A percentile compares a stretch with the other conserved stretches of the same genome.
Evolutionary conservation across 305 asterid species (phyloP).

Genomic region (Fraxinus dipetala): DNA sequence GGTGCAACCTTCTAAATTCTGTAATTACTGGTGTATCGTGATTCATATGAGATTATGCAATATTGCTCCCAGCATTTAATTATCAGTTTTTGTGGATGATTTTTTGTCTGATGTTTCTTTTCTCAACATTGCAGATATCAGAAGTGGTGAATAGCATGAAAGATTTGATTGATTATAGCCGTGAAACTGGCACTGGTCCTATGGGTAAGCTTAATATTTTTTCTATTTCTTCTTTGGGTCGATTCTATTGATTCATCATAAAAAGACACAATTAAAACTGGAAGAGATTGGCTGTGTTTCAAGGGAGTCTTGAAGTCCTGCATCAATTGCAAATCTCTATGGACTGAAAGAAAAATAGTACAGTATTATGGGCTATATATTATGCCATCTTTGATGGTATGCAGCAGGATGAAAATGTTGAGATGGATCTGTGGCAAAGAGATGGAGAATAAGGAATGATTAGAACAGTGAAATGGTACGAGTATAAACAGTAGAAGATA

Average conservation of each 20-base stretch:
- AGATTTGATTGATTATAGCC: constrained; percentile 51
- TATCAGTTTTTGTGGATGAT: background rate
- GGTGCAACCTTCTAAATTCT: background rate
- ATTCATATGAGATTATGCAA: background rate
- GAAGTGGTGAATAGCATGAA: constrained; percentile 59
- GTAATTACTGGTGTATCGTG: background rate
- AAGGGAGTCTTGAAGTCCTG: background rate
- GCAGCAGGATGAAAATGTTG: background rate
- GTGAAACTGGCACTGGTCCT: constrained; percentile 37
- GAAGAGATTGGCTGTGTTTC: background rate
- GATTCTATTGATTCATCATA: background rate
- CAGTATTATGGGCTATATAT: background rate
- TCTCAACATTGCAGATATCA: constrained; percentile 42
- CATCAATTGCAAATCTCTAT: background rate
- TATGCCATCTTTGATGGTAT: background rate
- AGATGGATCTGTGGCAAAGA: background rate
- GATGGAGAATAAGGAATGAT: background rate
- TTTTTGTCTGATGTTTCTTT: constrained; percentile 9
- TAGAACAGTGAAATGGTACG: background rate
- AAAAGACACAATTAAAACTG: background rate
- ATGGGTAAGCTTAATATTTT: constrained; percentile 23
- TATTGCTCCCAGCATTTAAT: background rate
- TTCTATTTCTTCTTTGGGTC: background rate
- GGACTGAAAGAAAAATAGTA: background rate
- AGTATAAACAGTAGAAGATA: background rate